Conservation (phyloP, 345 rosid genomes). For the Eucalyptus erythrocorys region DNA sequence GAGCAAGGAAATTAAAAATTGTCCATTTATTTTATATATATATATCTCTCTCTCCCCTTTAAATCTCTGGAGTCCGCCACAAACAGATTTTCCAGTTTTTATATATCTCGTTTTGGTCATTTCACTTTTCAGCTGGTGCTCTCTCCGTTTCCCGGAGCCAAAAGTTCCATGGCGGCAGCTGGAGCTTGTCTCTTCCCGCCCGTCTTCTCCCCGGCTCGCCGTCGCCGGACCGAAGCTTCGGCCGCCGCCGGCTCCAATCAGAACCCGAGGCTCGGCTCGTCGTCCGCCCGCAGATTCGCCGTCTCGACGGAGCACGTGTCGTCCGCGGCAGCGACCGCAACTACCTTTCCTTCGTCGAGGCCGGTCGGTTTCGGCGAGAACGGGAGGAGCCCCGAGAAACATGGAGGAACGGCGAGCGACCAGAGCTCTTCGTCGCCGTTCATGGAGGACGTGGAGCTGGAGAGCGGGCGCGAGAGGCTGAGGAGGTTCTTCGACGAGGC, state of each 20-base stretch:
- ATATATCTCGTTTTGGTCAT: background rate
- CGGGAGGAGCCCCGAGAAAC: background rate
- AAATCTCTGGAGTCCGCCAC: background rate
- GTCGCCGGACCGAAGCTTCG: background rate
- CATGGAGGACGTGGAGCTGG: background rate
- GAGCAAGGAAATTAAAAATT: background rate
- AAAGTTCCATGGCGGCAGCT: slow-evolving; percentile 1
- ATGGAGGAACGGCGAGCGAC: background rate
- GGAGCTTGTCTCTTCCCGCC: background rate
- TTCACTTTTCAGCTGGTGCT: background rate
- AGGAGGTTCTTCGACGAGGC: slow-evolving; percentile 38
- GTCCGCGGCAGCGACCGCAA: background rate
- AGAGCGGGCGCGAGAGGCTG: slow-evolving; percentile 5
- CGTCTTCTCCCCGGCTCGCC: background rate
- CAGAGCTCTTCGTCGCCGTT: background rate
- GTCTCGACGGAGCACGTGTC: slow-evolving; percentile 1
- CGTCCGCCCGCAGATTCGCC: slow-evolving; percentile 1
- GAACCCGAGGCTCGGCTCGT: background rate
- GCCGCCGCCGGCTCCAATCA: background rate
- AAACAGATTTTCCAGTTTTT: background rate
- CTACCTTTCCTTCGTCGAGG: background rate
- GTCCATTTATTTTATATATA: no score
- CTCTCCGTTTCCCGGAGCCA: background rate
- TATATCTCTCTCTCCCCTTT: background rate
- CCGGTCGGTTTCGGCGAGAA: background rate